Evolutionary conservation across 1,139 yeast genomes (phyloP).

Genomic region (Blastobotrys persicus): DNA sequence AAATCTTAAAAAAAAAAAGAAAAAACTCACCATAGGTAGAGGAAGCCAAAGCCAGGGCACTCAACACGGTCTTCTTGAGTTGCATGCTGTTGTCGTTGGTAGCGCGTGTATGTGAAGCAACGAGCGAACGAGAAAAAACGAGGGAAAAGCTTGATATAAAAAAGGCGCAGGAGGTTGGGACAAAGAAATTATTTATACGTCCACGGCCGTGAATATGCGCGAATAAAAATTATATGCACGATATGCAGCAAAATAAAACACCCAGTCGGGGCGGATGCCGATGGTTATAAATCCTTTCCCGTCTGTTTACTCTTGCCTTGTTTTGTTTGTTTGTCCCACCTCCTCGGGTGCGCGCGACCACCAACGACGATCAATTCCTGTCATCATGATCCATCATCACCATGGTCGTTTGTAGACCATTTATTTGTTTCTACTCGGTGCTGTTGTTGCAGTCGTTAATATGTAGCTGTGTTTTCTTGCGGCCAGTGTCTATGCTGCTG

Average conservation of each 20-base stretch:
- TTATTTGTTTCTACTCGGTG: no score
- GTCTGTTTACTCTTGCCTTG: background rate
- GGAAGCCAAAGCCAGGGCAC: conserved; percentile 8
- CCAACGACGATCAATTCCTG: background rate
- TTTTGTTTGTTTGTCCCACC: background rate
- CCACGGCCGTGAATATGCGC: conserved; percentile 1
- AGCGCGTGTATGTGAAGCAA: conserved; percentile 1
- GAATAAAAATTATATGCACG: conserved; percentile 5
- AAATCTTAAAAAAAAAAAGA: background rate
- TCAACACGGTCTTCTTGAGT: conserved; percentile 8
- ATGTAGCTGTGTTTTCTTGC: no score
- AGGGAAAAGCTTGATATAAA: conserved; percentile 8
- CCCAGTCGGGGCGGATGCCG: background rate
- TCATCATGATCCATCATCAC: background rate
- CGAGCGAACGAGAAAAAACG: conserved; percentile 5
- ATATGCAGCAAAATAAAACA: background rate
- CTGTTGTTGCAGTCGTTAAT: no score
- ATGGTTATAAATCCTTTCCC: background rate
- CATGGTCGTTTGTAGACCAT: no score
- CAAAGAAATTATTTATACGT: conserved; percentile 5
- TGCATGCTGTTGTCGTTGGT: background rate
- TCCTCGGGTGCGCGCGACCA: background rate
- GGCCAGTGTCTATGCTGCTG: no score
- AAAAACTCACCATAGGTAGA: background rate
- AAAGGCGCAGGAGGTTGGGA: conserved; percentile 8